Evolutionary conservation across 2,329 filamentous ascomycete species (phyloP).

Genomic region (Hypomyces rosellus): DNA sequence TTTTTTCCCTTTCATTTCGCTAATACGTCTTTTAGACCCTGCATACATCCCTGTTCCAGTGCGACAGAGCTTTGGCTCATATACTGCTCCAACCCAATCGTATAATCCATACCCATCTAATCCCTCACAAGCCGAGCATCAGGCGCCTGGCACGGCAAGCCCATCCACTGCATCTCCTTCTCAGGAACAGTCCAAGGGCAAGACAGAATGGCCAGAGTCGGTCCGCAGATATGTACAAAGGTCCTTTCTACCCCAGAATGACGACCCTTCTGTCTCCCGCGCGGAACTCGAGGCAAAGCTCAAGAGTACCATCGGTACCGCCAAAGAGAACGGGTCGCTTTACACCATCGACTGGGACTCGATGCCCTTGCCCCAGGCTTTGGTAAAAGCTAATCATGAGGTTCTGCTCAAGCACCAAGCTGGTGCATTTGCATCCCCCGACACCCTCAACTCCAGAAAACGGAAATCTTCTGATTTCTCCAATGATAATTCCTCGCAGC

Average conservation of each 20-base stretch:
- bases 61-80: conserved; percentile 52
- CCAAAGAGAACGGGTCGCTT: conserved; percentile 67
- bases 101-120: conserved; percentile 27
- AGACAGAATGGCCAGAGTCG: conserved; percentile 73
- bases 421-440: conserved; percentile 18
- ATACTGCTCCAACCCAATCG: conserved; percentile 30
- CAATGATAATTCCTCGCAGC: conserved; percentile 45
- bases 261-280: conserved; percentile 54
- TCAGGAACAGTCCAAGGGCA: conserved; percentile 41
- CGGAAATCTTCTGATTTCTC: conserved; percentile 69
- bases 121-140: conserved; percentile 20
- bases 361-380: conserved; percentile 76
- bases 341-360: conserved; percentile 74
- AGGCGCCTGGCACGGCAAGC: conserved; percentile 20
- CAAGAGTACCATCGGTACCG: conserved; percentile 76
- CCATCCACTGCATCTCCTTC: conserved; percentile 24
- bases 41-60: conserved; percentile 58
- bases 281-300: conserved; percentile 77
- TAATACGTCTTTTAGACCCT: conserved; percentile 34
- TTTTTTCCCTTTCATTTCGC: conserved; percentile 11
- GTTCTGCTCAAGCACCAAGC: conserved; percentile 37
- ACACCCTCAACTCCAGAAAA: conserved; percentile 56
- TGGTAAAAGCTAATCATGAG: conserved; percentile 67
- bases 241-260: conserved; percentile 72
- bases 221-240: conserved; percentile 85